Evolutionary conservation across 768 basidiomycete species (phyloP).

Genomic region (Pleurotus eryngii): DNA sequence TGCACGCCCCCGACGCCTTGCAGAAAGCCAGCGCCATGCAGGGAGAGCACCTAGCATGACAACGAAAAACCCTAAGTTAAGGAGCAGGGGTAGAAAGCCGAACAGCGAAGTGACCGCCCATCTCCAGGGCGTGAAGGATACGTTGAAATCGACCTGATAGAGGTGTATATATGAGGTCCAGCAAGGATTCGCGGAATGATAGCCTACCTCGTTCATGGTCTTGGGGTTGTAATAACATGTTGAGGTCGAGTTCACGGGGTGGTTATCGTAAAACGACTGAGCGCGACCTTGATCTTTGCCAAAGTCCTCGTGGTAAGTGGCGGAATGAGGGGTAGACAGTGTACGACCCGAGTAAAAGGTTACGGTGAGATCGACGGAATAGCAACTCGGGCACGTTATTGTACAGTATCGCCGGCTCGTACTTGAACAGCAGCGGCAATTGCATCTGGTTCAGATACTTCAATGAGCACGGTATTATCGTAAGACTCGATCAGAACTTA

Average conservation of each 20-base stretch:
- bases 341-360: slow-evolving; percentile 4
- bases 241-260: slow-evolving; percentile 12
- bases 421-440: slow-evolving; percentile 14
- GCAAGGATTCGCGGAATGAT: not conserved
- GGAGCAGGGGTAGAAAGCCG: slow-evolving; percentile 13
- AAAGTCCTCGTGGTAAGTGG: slow-evolving; percentile 13
- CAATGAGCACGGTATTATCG: not conserved
- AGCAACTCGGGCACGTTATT: slow-evolving; percentile 15
- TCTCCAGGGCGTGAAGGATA: slow-evolving; percentile 15
- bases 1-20: not conserved
- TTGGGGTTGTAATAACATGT: slow-evolving; percentile 17
- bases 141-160: slow-evolving; percentile 9
- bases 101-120: slow-evolving; percentile 16
- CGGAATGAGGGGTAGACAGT: not conserved
- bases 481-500: not conserved
- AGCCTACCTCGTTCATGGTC: slow-evolving; percentile 7
- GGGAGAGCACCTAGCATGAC: not conserved
- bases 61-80: slow-evolving; percentile 8
- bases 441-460: slow-evolving; percentile 8
- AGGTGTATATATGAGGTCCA: not conserved
- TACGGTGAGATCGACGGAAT: slow-evolving; percentile 10
- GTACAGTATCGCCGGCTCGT: slow-evolving; percentile 9
- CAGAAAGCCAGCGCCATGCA: not conserved
- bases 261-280: slow-evolving; percentile 9
- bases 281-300: slow-evolving; percentile 7